These are phyloP conservation scores for Boletellus sp. DNA, from an alignment of 768 basidiomycete genomes.

Conservation along the genomic window DNA sequence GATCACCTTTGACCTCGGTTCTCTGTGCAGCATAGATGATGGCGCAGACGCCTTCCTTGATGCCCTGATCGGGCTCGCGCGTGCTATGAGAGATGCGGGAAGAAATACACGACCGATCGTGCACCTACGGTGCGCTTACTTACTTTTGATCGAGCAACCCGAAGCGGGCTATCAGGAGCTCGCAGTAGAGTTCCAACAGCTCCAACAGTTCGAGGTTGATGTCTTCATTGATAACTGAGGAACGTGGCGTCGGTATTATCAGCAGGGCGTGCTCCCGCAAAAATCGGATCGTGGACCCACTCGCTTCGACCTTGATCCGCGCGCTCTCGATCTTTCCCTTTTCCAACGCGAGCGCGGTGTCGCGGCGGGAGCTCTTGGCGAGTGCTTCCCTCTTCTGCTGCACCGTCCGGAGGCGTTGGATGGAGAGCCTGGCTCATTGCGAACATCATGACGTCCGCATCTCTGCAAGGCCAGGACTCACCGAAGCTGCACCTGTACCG, in stretches of 20 bases:
- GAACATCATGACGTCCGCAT: background rate
- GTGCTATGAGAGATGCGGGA: conserved; percentile 40
- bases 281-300: conserved; percentile 40
- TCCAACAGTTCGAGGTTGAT: conserved; percentile 86
- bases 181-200: conserved; percentile 90
- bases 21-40: conserved; percentile 90
- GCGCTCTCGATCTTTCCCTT: conserved; percentile 81
- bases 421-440: conserved; percentile 57
- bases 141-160: conserved; percentile 88
- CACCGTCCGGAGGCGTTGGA: conserved; percentile 78
- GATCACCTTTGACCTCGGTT: conserved; percentile 81
- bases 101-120: conserved; percentile 5
- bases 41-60: conserved; percentile 81
- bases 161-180: conserved; percentile 89
- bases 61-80: conserved; percentile 83
- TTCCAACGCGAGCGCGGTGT: conserved; percentile 79
- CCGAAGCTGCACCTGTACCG: conserved; percentile 46
- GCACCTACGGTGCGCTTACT: conserved; percentile 22
- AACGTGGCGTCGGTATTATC: conserved; percentile 18
- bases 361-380: conserved; percentile 65
- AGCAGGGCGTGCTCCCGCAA: background rate
- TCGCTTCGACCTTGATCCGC: conserved; percentile 78
- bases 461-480: conserved; percentile 19
- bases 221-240: conserved; percentile 77
- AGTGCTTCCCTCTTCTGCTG: conserved; percentile 94